Base-by-base conservation (phyloP, 2,329 filamentous ascomycete species). In the Penicillium sp. region DNA sequence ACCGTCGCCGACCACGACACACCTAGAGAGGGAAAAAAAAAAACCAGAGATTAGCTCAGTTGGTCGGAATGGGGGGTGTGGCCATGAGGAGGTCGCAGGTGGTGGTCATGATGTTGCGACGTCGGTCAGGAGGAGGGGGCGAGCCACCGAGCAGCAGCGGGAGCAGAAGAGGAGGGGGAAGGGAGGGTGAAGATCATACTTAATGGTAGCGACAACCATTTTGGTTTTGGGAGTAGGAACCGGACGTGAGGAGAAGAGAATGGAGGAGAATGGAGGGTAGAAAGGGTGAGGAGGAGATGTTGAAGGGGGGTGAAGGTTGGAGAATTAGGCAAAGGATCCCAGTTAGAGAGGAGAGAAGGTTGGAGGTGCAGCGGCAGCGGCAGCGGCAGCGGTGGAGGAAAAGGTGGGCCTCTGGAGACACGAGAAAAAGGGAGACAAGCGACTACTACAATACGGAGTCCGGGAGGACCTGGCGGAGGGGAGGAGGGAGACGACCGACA, bases 1-100 rank as follows among this genome's bases (percentile, higher is more conserved):
- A 93, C 95, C 95, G 81, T 99, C 95, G 78, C 95, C 95, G 74
- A 99, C 95, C 71, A 99, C 95, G 75, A 99, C 95, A 82, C 95
- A 99, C 82, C 95, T 99, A 70, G 52, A 63, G n/a, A 49, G 42
- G 5, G 52, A 63, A 19, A 49, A 42, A 10, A 7, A 13, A 25
- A n/a, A n/a, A 40, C 43, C 38, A 48, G 49, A 64, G 48, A 58
- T 64, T 65, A 65, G 69, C 69, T 62, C 3, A 35, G 48, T 11
- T 33, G 48, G 30, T 16, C 10, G 5, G n/a, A 35, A 35, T n/a
- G 19, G 30, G 46, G n/a, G 45, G 14, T 14, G 35, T 37, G 35
- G 13, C n/a, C n/a, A 22, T 42, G 37, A 22, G 30, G 30, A 33
- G 30, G 6, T 33, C 10, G 10, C 30, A 33, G 11, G 30, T 25